A percentile compares a stretch with the other conserved stretches of the same genome.
Conservation (phyloP, 768 basidiomycete genomes). For the Boletus reticuloceps region DNA sequence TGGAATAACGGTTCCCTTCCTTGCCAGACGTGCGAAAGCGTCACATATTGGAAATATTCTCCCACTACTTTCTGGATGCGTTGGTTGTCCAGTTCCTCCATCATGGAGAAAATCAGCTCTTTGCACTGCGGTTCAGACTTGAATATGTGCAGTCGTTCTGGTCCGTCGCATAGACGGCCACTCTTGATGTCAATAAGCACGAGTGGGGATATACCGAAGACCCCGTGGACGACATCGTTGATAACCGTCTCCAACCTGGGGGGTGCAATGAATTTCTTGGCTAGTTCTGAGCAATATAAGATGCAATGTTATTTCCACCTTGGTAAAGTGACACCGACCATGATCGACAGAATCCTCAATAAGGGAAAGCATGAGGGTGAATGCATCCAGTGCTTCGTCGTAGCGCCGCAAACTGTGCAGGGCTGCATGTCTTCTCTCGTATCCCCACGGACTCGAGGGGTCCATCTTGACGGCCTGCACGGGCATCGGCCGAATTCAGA, state of each 20-base stretch:
- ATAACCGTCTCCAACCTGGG: not conserved
- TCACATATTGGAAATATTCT: slow-evolving; percentile 9
- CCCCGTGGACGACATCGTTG: not conserved
- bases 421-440: slow-evolving; percentile 2
- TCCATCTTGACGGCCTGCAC: slow-evolving; percentile 4
- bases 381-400: not conserved
- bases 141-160: not conserved
- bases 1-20: slow-evolving; percentile 9
- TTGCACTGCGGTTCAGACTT: not conserved
- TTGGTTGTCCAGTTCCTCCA: not conserved
- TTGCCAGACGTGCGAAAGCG: slow-evolving; percentile 13
- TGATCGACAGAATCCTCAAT: not conserved
- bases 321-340: not conserved
- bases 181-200: not conserved
- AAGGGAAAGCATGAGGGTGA: not conserved
- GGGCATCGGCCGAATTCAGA: fast-evolving
- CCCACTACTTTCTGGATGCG: not conserved
- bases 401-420: not conserved
- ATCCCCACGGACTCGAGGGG: not conserved
- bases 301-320: no score
- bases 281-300: not conserved
- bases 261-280: not conserved
- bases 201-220: not conserved
- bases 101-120: slow-evolving; percentile 8
- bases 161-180: not conserved